Percentiles rank a stretch among this genome's conserved stretches.
Conservation (phyloP, 2,329 filamentous ascomycete genomes). For the Byssochlamys sp. region DNA sequence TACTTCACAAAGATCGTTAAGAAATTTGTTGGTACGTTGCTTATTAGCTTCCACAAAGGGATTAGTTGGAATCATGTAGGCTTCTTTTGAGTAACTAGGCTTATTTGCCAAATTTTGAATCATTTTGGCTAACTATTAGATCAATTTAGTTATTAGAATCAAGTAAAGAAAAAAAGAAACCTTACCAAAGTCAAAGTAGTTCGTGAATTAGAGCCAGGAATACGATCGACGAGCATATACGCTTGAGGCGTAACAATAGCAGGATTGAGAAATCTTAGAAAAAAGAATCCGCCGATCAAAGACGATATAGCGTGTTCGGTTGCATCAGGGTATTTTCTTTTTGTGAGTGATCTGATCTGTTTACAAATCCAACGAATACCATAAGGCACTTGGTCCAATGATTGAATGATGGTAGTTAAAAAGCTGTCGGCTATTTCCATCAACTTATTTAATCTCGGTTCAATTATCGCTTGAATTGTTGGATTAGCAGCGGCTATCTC, state of each 20-base stretch:
- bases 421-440: slow-evolving; percentile 94
- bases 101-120: slow-evolving; percentile 97
- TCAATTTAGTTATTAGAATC: no score
- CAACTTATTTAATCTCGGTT: slow-evolving; percentile 80
- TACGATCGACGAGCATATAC: slow-evolving; percentile 96
- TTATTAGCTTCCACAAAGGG: slow-evolving; percentile 94
- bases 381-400: slow-evolving; percentile 88
- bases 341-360: slow-evolving; percentile 90
- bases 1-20: slow-evolving; percentile 93
- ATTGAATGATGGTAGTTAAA: slow-evolving; percentile 87
- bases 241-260: slow-evolving; percentile 96
- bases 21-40: slow-evolving; percentile 93
- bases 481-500: slow-evolving; percentile 93
- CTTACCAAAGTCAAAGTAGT: slow-evolving; percentile 83
- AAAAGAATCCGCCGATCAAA: slow-evolving; percentile 96
- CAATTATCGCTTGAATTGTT: slow-evolving; percentile 92
- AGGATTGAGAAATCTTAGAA: slow-evolving; percentile 95
- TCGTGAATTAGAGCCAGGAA: slow-evolving; percentile 80
- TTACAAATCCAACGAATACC: slow-evolving; percentile 99
- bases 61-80: slow-evolving; percentile 92
- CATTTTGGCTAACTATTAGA: no score
- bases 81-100: slow-evolving; percentile 95
- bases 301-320: slow-evolving; percentile 97
- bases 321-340: slow-evolving; percentile 93
- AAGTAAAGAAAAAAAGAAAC: no score